Conservation (phyloP, 306 rosid species). For the Ormosia semicastrata region DNA sequence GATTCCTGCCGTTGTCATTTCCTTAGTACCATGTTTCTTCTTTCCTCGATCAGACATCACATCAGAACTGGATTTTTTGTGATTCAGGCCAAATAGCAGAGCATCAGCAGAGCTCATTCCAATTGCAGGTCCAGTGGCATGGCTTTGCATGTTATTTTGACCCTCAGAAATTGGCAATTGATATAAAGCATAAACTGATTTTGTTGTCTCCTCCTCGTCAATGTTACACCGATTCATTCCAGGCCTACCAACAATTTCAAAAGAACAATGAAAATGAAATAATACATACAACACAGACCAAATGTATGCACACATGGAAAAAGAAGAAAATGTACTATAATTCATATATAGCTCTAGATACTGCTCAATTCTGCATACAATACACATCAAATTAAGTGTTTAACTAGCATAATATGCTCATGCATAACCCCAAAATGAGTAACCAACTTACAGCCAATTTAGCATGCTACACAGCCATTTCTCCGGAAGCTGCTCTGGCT, state of each 20-base stretch:
- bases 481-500: slow-evolving; percentile 68
- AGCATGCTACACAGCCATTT: slow-evolving; percentile 81
- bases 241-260: slow-evolving; percentile 49
- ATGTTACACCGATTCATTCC: slow-evolving; percentile 68
- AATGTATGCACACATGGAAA: background rate
- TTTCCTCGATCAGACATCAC: slow-evolving; percentile 39
- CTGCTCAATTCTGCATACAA: background rate
- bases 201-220: slow-evolving; percentile 62
- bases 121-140: slow-evolving; percentile 36
- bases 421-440: slow-evolving; percentile 19
- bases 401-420: background rate
- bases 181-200: slow-evolving; percentile 46
- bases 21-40: slow-evolving; percentile 40
- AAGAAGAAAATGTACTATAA: slow-evolving; percentile 2
- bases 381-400: slow-evolving; percentile 7
- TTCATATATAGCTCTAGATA: background rate
- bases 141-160: slow-evolving; percentile 32
- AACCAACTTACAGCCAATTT: slow-evolving; percentile 79
- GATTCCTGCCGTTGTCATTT: slow-evolving; percentile 26
- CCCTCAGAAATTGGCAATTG: slow-evolving; percentile 47
- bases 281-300: slow-evolving; percentile 1
- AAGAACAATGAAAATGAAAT: slow-evolving; percentile 19
- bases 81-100: slow-evolving; percentile 26
- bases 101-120: slow-evolving; percentile 22
- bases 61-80: slow-evolving; percentile 28